Conservation (phyloP, 116 monocot genomes). For the Iris pallida region DNA sequence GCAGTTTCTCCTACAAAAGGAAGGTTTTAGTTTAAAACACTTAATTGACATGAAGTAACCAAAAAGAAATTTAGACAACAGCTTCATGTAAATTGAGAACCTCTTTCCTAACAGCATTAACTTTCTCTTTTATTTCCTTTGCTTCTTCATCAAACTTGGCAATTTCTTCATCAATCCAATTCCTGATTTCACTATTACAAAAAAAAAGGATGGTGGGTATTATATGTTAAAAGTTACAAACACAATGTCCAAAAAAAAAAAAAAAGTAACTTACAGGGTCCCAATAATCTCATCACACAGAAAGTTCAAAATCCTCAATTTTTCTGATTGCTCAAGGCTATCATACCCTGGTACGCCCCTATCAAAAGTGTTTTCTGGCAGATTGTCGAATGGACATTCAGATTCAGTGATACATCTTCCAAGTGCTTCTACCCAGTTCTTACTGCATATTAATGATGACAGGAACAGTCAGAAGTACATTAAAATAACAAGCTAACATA, state of each 20-base stretch:
- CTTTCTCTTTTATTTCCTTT: conserved; percentile 40
- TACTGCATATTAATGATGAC: conserved; percentile 17
- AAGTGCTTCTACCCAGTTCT: conserved; percentile 56
- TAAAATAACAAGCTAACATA: too few relatives aligned
- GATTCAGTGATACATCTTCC: conserved; percentile 37
- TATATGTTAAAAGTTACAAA: background rate
- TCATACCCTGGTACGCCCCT: conserved; percentile 37
- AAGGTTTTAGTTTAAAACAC: background rate
- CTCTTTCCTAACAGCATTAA: conserved; percentile 44
- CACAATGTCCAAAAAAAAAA: background rate
- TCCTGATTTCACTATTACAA: conserved; percentile 35
- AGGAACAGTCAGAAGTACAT: conserved; percentile 1
- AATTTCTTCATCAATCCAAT: conserved; percentile 48
- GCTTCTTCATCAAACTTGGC: conserved; percentile 34
- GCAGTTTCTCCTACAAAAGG: conserved; percentile 41
- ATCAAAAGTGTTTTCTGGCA: conserved; percentile 35
- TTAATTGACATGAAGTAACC: background rate
- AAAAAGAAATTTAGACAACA: background rate
- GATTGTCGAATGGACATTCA: conserved; percentile 19
- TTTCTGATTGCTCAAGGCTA: conserved; percentile 38
- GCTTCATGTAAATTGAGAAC: conserved; percentile 4
- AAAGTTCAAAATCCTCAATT: conserved; percentile 64
- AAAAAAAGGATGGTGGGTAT: background rate
- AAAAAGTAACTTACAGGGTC: conserved; percentile 46
- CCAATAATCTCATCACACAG: conserved; percentile 68